phyloP scores from a whole-genome alignment of 257 asterid genomes.

The Gardenia jasminoides region DNA sequence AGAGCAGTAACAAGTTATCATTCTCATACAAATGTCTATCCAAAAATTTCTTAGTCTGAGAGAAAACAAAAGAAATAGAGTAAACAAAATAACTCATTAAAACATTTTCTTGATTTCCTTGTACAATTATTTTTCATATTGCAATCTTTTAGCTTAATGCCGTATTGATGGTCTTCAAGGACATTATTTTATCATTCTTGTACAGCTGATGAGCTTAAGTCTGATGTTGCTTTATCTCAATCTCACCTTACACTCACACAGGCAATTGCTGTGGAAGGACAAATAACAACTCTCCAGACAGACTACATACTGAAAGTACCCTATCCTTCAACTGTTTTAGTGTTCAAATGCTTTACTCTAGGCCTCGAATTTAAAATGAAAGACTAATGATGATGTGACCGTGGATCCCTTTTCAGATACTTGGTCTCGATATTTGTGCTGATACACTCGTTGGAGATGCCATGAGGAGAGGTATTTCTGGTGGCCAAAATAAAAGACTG shows the following conservation, averaged over 20 bases:
- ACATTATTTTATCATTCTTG: not conserved
- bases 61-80: not conserved
- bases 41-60: not conserved
- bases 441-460: constrained; percentile 60
- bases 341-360: constrained; percentile 1
- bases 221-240: not conserved
- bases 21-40: not conserved
- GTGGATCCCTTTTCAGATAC: constrained; percentile 35
- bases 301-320: constrained; percentile 51
- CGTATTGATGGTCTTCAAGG: not conserved
- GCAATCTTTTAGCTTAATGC: not conserved
- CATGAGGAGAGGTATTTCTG: constrained; percentile 66
- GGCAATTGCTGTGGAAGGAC: constrained; percentile 62
- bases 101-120: not conserved
- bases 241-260: constrained; percentile 19
- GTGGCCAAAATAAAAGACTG: constrained; percentile 61
- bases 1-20: not conserved
- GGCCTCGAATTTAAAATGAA: not conserved
- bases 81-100: not conserved
- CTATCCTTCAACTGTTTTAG: not conserved
- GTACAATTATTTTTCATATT: not conserved
- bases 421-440: constrained; percentile 55
- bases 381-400: not conserved
- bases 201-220: not conserved
- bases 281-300: constrained; percentile 43